phyloP scores from a whole-genome alignment of 352 stramenopile species.

The Phytophthora litchii region DNA sequence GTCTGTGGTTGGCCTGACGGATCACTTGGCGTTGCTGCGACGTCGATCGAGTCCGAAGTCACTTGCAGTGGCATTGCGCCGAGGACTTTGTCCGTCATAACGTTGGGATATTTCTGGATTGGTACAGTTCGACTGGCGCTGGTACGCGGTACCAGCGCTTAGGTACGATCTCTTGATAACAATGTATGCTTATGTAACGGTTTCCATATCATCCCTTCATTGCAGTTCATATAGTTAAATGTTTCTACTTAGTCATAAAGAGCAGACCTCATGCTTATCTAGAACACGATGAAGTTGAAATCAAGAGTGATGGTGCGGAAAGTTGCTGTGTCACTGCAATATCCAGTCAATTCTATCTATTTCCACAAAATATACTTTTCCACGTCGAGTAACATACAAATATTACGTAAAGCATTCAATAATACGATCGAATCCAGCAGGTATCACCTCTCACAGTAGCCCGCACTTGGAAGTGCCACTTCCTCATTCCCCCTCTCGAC shows the following conservation, averaged over 20 bases:
- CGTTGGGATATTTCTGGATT: not conserved
- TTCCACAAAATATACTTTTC: slow-evolving; percentile 11
- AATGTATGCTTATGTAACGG: not conserved
- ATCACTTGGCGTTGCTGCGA: not conserved
- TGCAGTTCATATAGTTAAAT: too few relatives aligned
- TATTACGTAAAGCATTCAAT: too few relatives aligned
- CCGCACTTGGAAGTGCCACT: slow-evolving; percentile 36
- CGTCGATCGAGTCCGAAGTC: slow-evolving; percentile 7
- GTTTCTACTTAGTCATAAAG: not conserved
- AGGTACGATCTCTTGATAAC: slow-evolving; percentile 13
- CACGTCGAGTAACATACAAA: not conserved
- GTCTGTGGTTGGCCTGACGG: slow-evolving; percentile 19
- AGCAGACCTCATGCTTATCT: not conserved
- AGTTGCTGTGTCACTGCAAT: slow-evolving; percentile 54
- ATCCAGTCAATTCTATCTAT: slow-evolving; percentile 1
- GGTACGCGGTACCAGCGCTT: slow-evolving; percentile 30
- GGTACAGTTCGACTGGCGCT: slow-evolving; percentile 27
- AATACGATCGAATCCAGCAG: not conserved
- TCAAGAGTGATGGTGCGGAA: slow-evolving; percentile 62
- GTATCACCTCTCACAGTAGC: not conserved
- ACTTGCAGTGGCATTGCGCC: slow-evolving; percentile 14
- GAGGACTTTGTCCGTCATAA: slow-evolving; percentile 27
- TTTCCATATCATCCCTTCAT: too few relatives aligned
- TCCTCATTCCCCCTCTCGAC: slow-evolving; percentile 25
- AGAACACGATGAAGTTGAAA: slow-evolving; percentile 29